Evolutionary conservation across 495 filamentous ascomycete species (phyloP).

Genomic region (Zalerion maritima): DNA sequence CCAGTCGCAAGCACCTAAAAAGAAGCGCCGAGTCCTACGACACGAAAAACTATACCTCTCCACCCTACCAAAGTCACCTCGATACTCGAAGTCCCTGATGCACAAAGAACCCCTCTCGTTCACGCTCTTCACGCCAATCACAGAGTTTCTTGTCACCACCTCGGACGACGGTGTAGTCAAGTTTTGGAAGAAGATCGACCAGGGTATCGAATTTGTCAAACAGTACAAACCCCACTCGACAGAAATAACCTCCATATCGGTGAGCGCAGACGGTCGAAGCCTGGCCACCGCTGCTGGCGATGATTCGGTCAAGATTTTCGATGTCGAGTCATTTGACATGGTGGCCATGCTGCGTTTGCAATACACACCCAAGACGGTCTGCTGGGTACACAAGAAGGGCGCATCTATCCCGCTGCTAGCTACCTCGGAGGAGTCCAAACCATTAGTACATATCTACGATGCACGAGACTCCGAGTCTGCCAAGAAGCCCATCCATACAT

Average conservation of each 20-base stretch:
- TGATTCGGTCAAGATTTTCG: constrained; percentile 87
- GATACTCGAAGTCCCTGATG: constrained; percentile 96
- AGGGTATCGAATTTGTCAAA: constrained; percentile 93
- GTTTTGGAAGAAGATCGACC: constrained; percentile 95
- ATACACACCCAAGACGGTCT: constrained; percentile 61
- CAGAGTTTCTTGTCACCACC: constrained; percentile 88
- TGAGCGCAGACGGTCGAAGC: constrained; percentile 80
- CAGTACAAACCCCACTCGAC: constrained; percentile 84
- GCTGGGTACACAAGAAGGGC: constrained; percentile 85
- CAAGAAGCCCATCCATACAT: constrained; percentile 53
- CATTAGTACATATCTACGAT: constrained; percentile 69
- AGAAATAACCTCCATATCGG: constrained; percentile 67
- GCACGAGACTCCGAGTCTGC: constrained; percentile 67
- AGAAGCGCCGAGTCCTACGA: constrained; percentile 78
- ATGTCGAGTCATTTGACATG: constrained; percentile 89
- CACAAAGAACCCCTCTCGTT: constrained; percentile 89
- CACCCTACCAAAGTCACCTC: constrained; percentile 64
- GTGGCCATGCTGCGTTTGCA: constrained; percentile 65
- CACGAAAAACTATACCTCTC: constrained; percentile 90
- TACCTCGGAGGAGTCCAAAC: constrained; percentile 66
- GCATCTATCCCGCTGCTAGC: constrained; percentile 76
- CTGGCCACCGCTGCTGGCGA: constrained; percentile 83
- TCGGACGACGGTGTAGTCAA: constrained; percentile 90
- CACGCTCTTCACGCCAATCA: constrained; percentile 70
- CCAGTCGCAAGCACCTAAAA: constrained; percentile 61